Evolutionary conservation across 116 monocot genomes (phyloP).

Genomic region (Zostera marina): DNA sequence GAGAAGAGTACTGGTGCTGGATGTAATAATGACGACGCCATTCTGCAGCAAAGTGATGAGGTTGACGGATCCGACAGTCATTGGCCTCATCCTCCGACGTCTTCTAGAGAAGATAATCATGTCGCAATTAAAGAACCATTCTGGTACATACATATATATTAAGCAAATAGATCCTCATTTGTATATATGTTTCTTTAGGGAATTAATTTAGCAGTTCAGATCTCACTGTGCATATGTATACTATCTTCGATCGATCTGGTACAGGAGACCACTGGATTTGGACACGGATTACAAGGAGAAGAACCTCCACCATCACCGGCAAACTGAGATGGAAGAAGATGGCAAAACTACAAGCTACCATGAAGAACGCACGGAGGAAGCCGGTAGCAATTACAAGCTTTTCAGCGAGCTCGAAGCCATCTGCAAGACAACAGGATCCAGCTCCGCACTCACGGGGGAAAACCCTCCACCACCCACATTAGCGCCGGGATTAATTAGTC

Average conservation of each 20-base stretch:
- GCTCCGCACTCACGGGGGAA: constrained; percentile 82
- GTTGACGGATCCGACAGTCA: constrained; percentile 32
- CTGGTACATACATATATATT: constrained; percentile 31
- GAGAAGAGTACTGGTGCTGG: too few relatives aligned
- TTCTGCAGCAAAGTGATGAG: too few relatives aligned
- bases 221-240: not conserved
- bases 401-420: constrained; percentile 97
- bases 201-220: not conserved
- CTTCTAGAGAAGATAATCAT: constrained; percentile 20
- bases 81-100: constrained; percentile 23
- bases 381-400: constrained; percentile 57
- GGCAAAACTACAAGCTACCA: too few relatives aligned
- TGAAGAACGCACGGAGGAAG: constrained; percentile 9
- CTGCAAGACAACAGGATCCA: constrained; percentile 72
- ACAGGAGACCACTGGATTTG: constrained; percentile 60
- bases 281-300: constrained; percentile 47
- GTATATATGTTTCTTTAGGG: not conserved
- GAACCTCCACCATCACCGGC: constrained; percentile 6
- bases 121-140: constrained; percentile 76
- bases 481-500: too few relatives aligned
- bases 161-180: not conserved
- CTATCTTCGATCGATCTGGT: not conserved
- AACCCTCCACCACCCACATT: constrained; percentile 12
- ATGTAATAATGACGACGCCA: too few relatives aligned
- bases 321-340: constrained; percentile 4